Evolutionary conservation across 768 basidiomycete genomes (phyloP).

Genomic region (Pleurotus sapidus): DNA sequence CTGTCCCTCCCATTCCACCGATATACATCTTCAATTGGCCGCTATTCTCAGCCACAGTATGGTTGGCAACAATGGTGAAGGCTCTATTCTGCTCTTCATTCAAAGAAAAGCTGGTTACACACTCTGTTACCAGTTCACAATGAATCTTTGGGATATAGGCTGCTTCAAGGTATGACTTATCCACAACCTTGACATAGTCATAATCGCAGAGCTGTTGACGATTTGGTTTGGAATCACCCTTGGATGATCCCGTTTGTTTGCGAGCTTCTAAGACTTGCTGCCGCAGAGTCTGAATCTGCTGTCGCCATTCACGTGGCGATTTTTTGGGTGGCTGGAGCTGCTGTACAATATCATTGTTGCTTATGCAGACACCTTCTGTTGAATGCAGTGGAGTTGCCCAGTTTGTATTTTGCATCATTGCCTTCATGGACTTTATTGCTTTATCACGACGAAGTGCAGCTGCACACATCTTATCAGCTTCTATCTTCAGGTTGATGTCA

Average conservation of each 20-base stretch:
- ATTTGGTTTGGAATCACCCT: neutral
- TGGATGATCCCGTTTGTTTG: neutral
- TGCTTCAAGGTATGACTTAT: slow-evolving; percentile 5
- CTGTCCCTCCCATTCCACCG: slow-evolving; percentile 24
- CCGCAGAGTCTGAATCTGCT: neutral
- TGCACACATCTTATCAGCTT: neutral
- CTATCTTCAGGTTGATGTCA: neutral
- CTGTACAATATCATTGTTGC: neutral
- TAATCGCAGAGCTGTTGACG: neutral
- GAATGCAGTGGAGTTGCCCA: neutral
- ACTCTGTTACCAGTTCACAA: too few species aligned
- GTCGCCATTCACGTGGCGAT: neutral
- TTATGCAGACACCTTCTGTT: neutral
- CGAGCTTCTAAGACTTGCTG: neutral
- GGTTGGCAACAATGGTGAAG: slow-evolving; percentile 18
- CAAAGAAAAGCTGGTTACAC: neutral
- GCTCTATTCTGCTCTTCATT: neutral
- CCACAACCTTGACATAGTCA: neutral
- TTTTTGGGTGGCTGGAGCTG: neutral
- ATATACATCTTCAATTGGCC: slow-evolving; percentile 22
- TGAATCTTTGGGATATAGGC: neutral
- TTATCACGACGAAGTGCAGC: neutral
- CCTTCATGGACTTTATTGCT: neutral
- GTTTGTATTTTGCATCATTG: neutral
- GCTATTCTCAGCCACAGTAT: slow-evolving; percentile 4